These are phyloP conservation scores for Alternaria viburni DNA, from an alignment of 2,329 filamentous ascomycete species.

Conservation along the genomic window DNA sequence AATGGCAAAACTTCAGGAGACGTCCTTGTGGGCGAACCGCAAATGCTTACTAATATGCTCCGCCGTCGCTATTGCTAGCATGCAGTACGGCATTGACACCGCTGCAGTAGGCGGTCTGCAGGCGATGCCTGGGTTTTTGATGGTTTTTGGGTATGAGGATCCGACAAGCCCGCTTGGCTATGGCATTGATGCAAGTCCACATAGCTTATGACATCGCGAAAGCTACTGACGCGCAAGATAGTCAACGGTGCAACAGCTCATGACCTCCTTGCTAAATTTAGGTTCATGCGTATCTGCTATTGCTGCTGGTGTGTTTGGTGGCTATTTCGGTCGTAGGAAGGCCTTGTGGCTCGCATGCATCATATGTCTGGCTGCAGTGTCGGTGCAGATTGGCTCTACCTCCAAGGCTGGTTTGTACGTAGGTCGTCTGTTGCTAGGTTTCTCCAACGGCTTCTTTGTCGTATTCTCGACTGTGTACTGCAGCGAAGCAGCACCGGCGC, in stretches of 20 bases:
- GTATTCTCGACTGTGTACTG: constrained; percentile 60
- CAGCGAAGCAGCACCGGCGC: constrained; percentile 49
- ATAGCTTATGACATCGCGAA: not conserved
- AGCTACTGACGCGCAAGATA: constrained; percentile 19
- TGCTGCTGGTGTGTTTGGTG: constrained; percentile 55
- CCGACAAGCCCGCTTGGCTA: constrained; percentile 47
- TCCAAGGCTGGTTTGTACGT: constrained; percentile 45
- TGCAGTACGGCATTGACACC: constrained; percentile 61
- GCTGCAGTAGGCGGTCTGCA: constrained; percentile 52
- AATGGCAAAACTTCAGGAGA: constrained; percentile 11
- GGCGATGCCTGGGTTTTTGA: constrained; percentile 55
- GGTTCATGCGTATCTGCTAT: constrained; percentile 60
- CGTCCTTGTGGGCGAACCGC: constrained; percentile 39
- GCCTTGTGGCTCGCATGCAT: constrained; percentile 58
- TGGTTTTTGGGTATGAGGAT: constrained; percentile 59
- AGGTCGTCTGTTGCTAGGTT: constrained; percentile 50
- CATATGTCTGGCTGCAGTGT: constrained; percentile 51
- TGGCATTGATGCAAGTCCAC: constrained; percentile 49
- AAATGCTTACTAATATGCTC: constrained; percentile 58
- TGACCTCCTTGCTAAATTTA: constrained; percentile 59
- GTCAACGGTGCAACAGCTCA: constrained; percentile 60
- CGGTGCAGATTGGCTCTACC: constrained; percentile 27
- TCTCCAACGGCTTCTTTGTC: constrained; percentile 56
- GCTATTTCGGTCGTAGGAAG: constrained; percentile 55
- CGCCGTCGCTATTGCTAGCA: constrained; percentile 56